Percentiles rank a stretch among this genome's conserved stretches.
These are phyloP conservation scores for Alternaria burnsii DNA, from an alignment of 2,329 filamentous ascomycete genomes.

Conservation along the genomic window DNA sequence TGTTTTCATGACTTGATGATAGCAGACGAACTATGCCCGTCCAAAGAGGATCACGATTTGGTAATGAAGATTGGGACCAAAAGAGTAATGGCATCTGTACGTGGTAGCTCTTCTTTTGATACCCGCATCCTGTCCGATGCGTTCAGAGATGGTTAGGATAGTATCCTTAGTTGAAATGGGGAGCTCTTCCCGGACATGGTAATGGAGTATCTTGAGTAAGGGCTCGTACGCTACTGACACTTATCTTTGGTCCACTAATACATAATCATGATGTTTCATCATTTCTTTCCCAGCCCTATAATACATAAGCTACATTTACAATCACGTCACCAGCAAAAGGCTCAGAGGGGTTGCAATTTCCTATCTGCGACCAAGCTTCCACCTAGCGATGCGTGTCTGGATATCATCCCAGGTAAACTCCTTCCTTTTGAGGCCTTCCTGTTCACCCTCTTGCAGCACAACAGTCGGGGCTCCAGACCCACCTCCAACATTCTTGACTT, in stretches of 20 bases:
- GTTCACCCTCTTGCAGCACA: constrained; percentile 88
- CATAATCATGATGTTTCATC: background rate
- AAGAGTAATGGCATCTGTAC: background rate
- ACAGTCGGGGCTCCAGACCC: constrained; percentile 93
- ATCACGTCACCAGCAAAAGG: background rate
- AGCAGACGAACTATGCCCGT: background rate
- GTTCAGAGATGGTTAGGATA: background rate
- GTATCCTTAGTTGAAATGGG: background rate
- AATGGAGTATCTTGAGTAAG: background rate
- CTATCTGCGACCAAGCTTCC: constrained; percentile 76
- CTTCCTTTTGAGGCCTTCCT: constrained; percentile 72
- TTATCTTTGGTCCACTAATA: background rate
- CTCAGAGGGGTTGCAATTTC: background rate
- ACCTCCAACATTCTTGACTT: constrained; percentile 75
- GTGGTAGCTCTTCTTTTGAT: background rate
- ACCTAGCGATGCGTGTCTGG: constrained; percentile 82
- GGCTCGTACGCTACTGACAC: background rate
- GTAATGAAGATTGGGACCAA: background rate
- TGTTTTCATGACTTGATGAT: background rate
- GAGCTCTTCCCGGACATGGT: background rate
- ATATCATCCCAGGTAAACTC: constrained; percentile 87
- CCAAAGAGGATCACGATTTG: background rate
- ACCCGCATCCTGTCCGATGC: background rate
- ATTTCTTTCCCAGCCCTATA: background rate
- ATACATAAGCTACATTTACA: background rate